phyloP scores from a whole-genome alignment of 306 rosid genomes.

The Quercus mongolica region DNA sequence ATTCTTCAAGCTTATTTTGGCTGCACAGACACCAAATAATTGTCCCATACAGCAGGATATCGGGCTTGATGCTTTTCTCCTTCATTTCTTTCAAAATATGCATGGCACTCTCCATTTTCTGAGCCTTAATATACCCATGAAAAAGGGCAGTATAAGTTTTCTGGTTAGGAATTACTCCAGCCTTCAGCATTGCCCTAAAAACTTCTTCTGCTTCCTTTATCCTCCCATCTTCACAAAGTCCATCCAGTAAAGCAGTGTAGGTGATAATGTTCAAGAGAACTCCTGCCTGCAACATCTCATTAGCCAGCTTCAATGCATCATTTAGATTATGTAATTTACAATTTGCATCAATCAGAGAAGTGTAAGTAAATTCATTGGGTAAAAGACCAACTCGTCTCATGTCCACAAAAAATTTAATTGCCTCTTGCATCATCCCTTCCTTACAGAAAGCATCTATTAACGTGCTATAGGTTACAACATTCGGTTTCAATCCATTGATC shows the following conservation, averaged over 20 bases:
- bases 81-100: conserved; percentile 61
- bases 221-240: conserved; percentile 77
- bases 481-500: conserved; percentile 55
- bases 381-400: conserved; percentile 76
- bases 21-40: conserved; percentile 72
- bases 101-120: conserved; percentile 55
- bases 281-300: conserved; percentile 70
- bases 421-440: conserved; percentile 80
- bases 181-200: conserved; percentile 51
- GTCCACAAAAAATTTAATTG: conserved; percentile 70
- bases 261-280: conserved; percentile 57
- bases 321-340: conserved; percentile 68
- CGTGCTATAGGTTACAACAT: conserved; percentile 88
- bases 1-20: conserved; percentile 63
- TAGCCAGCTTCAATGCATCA: conserved; percentile 67
- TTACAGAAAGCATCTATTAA: conserved; percentile 91
- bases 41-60: conserved; percentile 66
- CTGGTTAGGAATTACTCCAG: conserved; percentile 61
- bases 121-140: conserved; percentile 80
- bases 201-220: conserved; percentile 77
- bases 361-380: conserved; percentile 86
- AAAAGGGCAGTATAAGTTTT: conserved; percentile 60
- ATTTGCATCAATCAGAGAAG: conserved; percentile 83
- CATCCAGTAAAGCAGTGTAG: conserved; percentile 67
- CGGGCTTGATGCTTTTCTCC: conserved; percentile 59